Evolutionary conservation across 805 yeast species (phyloP).

Genomic region (Teunomyces barrocoloradensis): DNA sequence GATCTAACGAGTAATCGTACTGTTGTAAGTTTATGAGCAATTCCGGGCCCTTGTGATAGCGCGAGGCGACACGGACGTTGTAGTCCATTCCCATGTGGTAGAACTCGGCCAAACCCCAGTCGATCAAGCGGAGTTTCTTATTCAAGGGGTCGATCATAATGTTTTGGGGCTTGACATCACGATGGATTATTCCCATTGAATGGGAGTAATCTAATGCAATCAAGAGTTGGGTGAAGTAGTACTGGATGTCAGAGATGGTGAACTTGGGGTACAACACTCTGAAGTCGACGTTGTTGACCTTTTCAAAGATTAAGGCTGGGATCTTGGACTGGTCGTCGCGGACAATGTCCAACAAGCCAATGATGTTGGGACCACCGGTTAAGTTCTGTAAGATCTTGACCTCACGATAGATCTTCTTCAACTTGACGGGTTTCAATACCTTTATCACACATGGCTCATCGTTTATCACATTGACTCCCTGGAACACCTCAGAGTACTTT

Average conservation of each 20-base stretch:
- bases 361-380: constrained; percentile 79
- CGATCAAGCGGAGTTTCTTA: constrained; percentile 73
- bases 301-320: constrained; percentile 85
- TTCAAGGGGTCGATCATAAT: constrained; percentile 87
- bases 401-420: constrained; percentile 88
- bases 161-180: constrained; percentile 95
- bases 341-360: constrained; percentile 76
- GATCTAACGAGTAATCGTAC: constrained; percentile 87
- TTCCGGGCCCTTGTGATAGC: constrained; percentile 94
- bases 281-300: constrained; percentile 79
- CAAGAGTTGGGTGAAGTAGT: constrained; percentile 76
- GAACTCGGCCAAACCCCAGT: constrained; percentile 96
- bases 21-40: constrained; percentile 78
- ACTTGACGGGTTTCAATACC: constrained; percentile 88
- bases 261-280: constrained; percentile 78
- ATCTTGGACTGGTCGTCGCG: constrained; percentile 76
- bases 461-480: constrained; percentile 68
- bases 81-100: constrained; percentile 87
- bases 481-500: constrained; percentile 92
- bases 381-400: constrained; percentile 83
- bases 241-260: constrained; percentile 71
- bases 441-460: constrained; percentile 74
- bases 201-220: constrained; percentile 87
- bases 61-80: constrained; percentile 89
- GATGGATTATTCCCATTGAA: constrained; percentile 93